Evolutionary conservation across 1,139 yeast genomes (phyloP).

Genomic region (Magnusiomyces suaveolens): DNA sequence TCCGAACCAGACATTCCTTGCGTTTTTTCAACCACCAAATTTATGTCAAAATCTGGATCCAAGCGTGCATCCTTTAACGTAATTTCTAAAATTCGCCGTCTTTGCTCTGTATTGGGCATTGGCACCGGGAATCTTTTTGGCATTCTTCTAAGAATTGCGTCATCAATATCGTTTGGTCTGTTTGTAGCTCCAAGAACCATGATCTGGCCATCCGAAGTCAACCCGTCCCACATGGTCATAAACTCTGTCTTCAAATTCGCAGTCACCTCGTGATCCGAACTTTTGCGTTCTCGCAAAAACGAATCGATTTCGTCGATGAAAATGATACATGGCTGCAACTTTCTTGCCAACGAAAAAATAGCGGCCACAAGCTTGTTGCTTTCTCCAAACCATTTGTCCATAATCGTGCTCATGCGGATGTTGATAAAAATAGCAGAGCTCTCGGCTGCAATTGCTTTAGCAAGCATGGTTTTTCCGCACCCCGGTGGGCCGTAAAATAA

Average conservation of each 20-base stretch:
- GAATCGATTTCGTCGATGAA: slow-evolving; percentile 96
- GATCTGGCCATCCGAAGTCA: slow-evolving; percentile 64
- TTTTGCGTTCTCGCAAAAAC: slow-evolving; percentile 75
- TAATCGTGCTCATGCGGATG: slow-evolving; percentile 84
- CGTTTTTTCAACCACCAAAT: slow-evolving; percentile 52
- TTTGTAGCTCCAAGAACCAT: slow-evolving; percentile 93
- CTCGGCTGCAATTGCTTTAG: slow-evolving; percentile 88
- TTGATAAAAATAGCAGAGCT: slow-evolving; percentile 88
- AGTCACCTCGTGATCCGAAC: slow-evolving; percentile 90
- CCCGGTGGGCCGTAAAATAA: slow-evolving; percentile 94
- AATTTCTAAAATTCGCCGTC: slow-evolving; percentile 58
- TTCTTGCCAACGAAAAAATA: slow-evolving; percentile 78
- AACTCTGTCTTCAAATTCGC: slow-evolving; percentile 93
- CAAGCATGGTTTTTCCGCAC: slow-evolving; percentile 95
- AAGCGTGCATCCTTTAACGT: slow-evolving; percentile 56
- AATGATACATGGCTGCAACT: slow-evolving; percentile 87
- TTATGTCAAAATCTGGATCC: slow-evolving; percentile 47
- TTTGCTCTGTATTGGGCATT: slow-evolving; percentile 60
- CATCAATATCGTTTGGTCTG: slow-evolving; percentile 82
- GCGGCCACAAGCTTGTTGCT: slow-evolving; percentile 92
- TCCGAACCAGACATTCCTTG: slow-evolving; percentile 86
- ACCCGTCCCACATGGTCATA: slow-evolving; percentile 97
- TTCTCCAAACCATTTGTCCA: slow-evolving; percentile 99
- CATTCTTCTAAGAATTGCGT: slow-evolving; percentile 84
- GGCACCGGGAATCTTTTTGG: slow-evolving; percentile 82